phyloP scores from a whole-genome alignment of 352 stramenopile genomes.

The Pythium scleroteichum region DNA sequence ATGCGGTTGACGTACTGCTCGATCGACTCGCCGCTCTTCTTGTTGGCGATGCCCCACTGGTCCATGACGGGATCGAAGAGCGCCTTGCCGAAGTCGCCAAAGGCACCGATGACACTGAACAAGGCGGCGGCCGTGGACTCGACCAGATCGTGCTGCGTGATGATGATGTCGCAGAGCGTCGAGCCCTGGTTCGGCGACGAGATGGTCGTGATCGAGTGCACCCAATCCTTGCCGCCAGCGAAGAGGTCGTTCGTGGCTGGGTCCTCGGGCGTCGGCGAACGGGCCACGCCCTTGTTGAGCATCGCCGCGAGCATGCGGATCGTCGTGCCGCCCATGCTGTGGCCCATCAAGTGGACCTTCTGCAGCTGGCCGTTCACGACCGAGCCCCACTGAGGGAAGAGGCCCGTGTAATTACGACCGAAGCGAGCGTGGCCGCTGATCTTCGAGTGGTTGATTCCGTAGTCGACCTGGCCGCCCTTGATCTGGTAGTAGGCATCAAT shows the following conservation, averaged over 20 bases:
- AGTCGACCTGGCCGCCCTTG: constrained; percentile 27
- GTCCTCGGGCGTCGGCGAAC: constrained; percentile 8
- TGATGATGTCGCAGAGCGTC: constrained; percentile 8
- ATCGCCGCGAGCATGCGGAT: constrained; percentile 18
- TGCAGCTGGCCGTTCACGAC: constrained; percentile 25
- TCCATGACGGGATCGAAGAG: constrained; percentile 19
- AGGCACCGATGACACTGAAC: background rate
- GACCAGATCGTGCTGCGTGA: background rate
- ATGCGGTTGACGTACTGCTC: constrained; percentile 15
- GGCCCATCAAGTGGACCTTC: constrained; percentile 32
- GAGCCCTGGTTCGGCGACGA: constrained; percentile 16
- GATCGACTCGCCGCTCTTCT: constrained; percentile 9
- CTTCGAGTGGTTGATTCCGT: constrained; percentile 33
- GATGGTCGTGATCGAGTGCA: constrained; percentile 21
- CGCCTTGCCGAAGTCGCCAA: background rate
- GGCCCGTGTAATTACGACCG: constrained; percentile 16
- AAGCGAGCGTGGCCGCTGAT: constrained; percentile 38
- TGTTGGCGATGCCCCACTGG: constrained; percentile 19
- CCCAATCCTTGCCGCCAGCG: constrained; percentile 24
- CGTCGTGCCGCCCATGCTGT: constrained; percentile 22
- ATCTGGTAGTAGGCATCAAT: constrained; percentile 65
- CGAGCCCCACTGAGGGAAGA: constrained; percentile 31
- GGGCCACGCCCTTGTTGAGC: constrained; percentile 12
- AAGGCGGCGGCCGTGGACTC: background rate
- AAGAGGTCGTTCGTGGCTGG: constrained; percentile 10